A percentile compares a stretch with the other conserved stretches of the same genome.
Evolutionary conservation across 331 rosid genomes (phyloP).

Genomic region (Telfairia occidentalis): DNA sequence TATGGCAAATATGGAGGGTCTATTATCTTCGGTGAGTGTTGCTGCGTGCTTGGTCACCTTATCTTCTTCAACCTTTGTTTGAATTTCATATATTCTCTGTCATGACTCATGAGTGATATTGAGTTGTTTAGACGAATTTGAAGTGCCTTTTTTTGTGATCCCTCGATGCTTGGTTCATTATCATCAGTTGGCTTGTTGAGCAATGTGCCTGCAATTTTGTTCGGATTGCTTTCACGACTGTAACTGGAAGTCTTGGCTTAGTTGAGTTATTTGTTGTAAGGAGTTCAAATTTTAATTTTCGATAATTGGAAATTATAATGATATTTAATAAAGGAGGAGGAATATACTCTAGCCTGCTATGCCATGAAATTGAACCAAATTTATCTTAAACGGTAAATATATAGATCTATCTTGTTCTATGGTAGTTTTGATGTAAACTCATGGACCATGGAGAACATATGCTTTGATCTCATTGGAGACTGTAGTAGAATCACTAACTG

Average conservation of each 20-base stretch:
- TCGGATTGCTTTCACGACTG: neutral
- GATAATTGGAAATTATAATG: neutral
- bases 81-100: neutral
- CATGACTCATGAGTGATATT: neutral
- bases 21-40: conserved; percentile 49
- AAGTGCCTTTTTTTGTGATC: neutral
- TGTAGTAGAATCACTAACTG: neutral
- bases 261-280: neutral
- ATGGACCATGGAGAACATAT: neutral
- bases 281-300: neutral
- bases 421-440: neutral
- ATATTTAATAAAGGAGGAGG: neutral
- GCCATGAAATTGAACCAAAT: neutral
- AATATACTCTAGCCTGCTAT: neutral
- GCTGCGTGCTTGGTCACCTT: neutral
- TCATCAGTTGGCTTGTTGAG: neutral
- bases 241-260: neutral
- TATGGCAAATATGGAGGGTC: conserved; percentile 54
- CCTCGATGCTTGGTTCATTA: neutral
- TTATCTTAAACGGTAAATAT: neutral
- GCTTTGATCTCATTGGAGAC: neutral
- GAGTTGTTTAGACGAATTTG: neutral
- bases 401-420: neutral
- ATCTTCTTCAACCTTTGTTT: neutral
- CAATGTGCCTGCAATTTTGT: neutral